Conservation (phyloP, 352 stramenopile genomes). For the Achlya hypogyna region DNA sequence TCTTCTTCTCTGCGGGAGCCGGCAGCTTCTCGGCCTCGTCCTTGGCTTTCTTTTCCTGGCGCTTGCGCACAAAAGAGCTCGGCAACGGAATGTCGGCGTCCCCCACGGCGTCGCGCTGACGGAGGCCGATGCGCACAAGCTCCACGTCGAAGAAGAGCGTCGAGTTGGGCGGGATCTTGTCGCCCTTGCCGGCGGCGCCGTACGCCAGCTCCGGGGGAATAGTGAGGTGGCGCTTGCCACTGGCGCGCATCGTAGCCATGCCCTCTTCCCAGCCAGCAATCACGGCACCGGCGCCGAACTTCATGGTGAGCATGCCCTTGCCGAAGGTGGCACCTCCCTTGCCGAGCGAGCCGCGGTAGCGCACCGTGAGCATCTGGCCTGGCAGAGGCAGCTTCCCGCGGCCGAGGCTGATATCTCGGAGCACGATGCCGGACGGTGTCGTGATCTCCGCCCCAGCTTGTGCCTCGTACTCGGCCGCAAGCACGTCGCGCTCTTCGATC, state of each 20-base stretch:
- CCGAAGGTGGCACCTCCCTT: conserved; percentile 57
- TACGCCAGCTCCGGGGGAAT: conserved; percentile 62
- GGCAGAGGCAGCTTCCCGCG: conserved; percentile 36
- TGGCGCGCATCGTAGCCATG: conserved; percentile 59
- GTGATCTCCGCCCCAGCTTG: conserved; percentile 42
- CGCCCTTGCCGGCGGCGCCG: conserved; percentile 46
- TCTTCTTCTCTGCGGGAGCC: conserved; percentile 1
- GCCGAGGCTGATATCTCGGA: conserved; percentile 48
- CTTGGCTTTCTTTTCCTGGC: conserved; percentile 19
- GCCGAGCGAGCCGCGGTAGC: conserved; percentile 46
- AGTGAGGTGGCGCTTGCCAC: conserved; percentile 44
- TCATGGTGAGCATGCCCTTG: conserved; percentile 65
- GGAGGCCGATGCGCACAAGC: conserved; percentile 64
- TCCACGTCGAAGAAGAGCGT: conserved; percentile 76
- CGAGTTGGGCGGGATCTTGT: conserved; percentile 68
- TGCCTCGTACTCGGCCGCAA: conserved; percentile 45
- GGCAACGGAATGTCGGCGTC: conserved; percentile 62
- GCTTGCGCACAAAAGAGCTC: conserved; percentile 61
- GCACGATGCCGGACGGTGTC: conserved; percentile 41
- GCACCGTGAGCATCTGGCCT: conserved; percentile 68
- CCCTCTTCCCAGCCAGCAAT: conserved; percentile 78
- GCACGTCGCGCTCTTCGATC: conserved; percentile 32
- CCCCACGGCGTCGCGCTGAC: conserved; percentile 44
- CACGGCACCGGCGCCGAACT: conserved; percentile 52
- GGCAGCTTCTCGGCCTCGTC: not conserved